Percentiles rank a stretch among this genome's conserved stretches.
Conservation (phyloP, 768 basidiomycete species). For the Suillus sp. region DNA sequence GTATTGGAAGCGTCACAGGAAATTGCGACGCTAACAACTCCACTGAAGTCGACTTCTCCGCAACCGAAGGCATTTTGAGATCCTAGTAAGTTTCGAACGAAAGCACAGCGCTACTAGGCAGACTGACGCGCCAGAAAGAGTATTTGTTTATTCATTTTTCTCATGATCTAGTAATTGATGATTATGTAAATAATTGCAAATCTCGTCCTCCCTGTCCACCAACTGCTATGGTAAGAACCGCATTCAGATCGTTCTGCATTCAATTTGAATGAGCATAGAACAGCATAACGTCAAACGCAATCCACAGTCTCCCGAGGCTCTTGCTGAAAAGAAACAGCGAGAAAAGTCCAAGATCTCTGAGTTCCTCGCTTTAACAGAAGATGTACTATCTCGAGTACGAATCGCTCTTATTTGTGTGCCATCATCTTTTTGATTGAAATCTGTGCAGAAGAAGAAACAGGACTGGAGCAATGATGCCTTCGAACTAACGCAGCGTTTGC, state of each 20-base stretch:
- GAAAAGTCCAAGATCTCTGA: slow-evolving; percentile 78
- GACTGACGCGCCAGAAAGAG: neutral
- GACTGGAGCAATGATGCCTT: slow-evolving; percentile 80
- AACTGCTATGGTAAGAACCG: slow-evolving; percentile 29
- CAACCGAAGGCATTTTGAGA: slow-evolving; percentile 57
- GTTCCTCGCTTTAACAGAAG: slow-evolving; percentile 66
- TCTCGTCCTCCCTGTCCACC: neutral
- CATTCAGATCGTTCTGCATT: neutral
- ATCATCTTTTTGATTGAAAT: slow-evolving; percentile 9
- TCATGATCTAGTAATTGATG: neutral
- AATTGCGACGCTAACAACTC: slow-evolving; percentile 63
- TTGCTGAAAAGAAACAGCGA: slow-evolving; percentile 66
- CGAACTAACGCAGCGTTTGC: slow-evolving; percentile 70
- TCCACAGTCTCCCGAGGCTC: slow-evolving; percentile 56
- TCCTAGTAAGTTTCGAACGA: neutral
- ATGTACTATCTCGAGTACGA: slow-evolving; percentile 66
- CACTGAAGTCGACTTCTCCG: slow-evolving; percentile 47
- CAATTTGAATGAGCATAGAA: slow-evolving; percentile 10
- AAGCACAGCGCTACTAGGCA: neutral
- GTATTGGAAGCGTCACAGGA: slow-evolving; percentile 84
- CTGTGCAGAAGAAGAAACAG: slow-evolving; percentile 60
- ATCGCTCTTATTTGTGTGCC: slow-evolving; percentile 6
- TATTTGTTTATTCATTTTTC: slow-evolving; percentile 7
- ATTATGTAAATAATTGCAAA: neutral
- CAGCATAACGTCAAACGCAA: slow-evolving; percentile 75